Conservation (phyloP, 2,329 filamentous ascomycete genomes). For the Aplosporella prunicola region DNA sequence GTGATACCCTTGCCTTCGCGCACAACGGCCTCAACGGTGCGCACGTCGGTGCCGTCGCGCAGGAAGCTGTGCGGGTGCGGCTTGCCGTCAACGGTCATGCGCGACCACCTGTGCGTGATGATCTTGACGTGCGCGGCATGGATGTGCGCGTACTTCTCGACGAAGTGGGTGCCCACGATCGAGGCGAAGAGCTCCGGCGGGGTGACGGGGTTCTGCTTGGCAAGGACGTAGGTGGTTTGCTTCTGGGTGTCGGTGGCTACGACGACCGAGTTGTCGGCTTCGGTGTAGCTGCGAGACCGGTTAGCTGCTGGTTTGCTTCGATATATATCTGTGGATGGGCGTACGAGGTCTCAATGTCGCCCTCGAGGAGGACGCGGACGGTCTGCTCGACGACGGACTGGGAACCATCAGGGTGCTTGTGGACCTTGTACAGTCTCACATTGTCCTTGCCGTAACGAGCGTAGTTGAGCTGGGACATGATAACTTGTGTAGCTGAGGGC, state of each 20-base stretch:
- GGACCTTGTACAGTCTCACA: conserved; percentile 92
- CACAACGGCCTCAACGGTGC: conserved; percentile 67
- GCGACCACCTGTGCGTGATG: conserved; percentile 81
- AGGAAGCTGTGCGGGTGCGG: conserved; percentile 93
- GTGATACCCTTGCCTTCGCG: conserved; percentile 59
- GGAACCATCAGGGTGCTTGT: conserved; percentile 65
- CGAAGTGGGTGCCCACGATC: conserved; percentile 78
- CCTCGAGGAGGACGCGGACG: conserved; percentile 84
- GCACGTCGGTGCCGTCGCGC: conserved; percentile 80
- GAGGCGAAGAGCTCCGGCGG: conserved; percentile 88
- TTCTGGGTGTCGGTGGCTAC: conserved; percentile 98
- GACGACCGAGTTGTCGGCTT: conserved; percentile 87
- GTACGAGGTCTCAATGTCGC: conserved; percentile 76
- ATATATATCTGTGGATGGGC: conserved; percentile 6
- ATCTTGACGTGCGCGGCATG: conserved; percentile 72
- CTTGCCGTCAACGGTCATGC: conserved; percentile 77
- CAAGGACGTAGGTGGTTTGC: conserved; percentile 82
- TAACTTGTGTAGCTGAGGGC: no score
- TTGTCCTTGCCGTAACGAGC: conserved; percentile 94
- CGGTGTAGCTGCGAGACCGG: conserved; percentile 60
- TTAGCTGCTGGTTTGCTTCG: conserved; percentile 15
- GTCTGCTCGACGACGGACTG: conserved; percentile 94
- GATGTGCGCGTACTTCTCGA: conserved; percentile 82
- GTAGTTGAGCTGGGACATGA: conserved; percentile 41
- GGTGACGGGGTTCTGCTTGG: conserved; percentile 84